Conservation (phyloP, 2,329 filamentous ascomycete species). For the Phialocephala sp. region DNA sequence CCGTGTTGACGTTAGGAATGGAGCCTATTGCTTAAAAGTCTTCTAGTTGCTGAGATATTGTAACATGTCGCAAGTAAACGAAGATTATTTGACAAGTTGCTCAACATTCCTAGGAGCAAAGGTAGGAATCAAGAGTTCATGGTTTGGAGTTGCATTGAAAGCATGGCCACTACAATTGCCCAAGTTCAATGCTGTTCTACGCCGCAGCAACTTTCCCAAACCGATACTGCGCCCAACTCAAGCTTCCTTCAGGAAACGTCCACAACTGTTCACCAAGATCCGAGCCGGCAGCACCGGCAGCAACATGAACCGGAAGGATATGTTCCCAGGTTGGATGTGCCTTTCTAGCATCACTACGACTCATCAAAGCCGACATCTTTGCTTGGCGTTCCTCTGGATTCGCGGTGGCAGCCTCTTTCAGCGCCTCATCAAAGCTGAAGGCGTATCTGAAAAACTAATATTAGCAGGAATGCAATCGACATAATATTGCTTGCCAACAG, state of each 20-base stretch:
- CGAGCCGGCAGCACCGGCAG: slow-evolving; percentile 57
- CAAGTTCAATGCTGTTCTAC: slow-evolving; percentile 1
- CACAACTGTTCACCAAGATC: slow-evolving; percentile 52
- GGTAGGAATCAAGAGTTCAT: no score
- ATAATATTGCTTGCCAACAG: slow-evolving; percentile 1
- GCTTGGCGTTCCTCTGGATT: slow-evolving; percentile 27
- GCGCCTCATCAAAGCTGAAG: slow-evolving; percentile 61
- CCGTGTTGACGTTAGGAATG: no score
- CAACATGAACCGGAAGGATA: slow-evolving; percentile 63
- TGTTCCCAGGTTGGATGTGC: slow-evolving; percentile 69
- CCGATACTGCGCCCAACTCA: slow-evolving; percentile 62
- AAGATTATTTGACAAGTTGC: no score
- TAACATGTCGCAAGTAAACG: no score
- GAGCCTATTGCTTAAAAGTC: no score
- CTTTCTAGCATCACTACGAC: slow-evolving; percentile 58
- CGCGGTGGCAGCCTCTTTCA: slow-evolving; percentile 55
- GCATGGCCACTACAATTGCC: neutral
- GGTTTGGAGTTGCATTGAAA: no score
- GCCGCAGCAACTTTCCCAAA: slow-evolving; percentile 44
- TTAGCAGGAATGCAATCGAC: slow-evolving; percentile 13
- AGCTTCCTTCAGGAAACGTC: slow-evolving; percentile 55
- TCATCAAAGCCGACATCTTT: slow-evolving; percentile 52
- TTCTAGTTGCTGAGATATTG: no score
- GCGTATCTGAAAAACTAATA: slow-evolving; percentile 23
- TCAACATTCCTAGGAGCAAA: no score